These are phyloP conservation scores for Hanseniaspora clermontiae DNA, from an alignment of 805 yeast genomes.

Conservation along the genomic window DNA sequence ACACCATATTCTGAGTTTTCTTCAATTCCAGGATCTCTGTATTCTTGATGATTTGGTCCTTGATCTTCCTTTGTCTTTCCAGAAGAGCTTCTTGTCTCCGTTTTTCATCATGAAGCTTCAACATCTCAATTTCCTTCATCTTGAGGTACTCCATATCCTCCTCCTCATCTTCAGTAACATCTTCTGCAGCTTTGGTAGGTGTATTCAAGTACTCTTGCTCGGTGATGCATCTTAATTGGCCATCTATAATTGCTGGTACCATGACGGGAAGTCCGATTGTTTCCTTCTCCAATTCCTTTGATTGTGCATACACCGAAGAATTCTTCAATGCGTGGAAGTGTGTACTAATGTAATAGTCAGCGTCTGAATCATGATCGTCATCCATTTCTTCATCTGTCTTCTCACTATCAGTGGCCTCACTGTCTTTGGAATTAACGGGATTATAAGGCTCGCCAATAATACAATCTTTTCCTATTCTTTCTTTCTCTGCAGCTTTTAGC, in stretches of 20 bases:
- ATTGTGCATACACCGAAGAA: neutral
- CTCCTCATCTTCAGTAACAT: slow-evolving; percentile 28
- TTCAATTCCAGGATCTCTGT: neutral
- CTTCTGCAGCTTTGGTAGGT: slow-evolving; percentile 25
- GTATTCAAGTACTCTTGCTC: neutral
- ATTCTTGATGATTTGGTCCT: neutral
- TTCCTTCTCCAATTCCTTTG: neutral
- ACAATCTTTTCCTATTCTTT: neutral
- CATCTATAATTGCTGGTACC: neutral
- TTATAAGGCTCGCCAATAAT: neutral
- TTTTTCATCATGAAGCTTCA: slow-evolving; percentile 6
- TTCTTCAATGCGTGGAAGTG: neutral
- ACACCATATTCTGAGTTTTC: neutral
- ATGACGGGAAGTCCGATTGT: neutral
- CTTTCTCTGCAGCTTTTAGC: neutral
- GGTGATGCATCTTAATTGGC: neutral
- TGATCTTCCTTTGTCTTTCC: neutral
- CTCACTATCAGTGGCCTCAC: slow-evolving; percentile 1
- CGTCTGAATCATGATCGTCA: slow-evolving; percentile 8
- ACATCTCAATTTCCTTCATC: slow-evolving; percentile 24
- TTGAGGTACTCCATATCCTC: slow-evolving; percentile 26
- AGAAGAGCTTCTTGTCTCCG: neutral
- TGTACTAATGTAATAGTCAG: neutral
- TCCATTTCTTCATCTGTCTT: neutral
- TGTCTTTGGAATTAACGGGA: neutral